Percentiles rank a stretch among this genome's conserved stretches.
Conservation (phyloP, 257 asterid species). For the Solanum sejunctum region DNA sequence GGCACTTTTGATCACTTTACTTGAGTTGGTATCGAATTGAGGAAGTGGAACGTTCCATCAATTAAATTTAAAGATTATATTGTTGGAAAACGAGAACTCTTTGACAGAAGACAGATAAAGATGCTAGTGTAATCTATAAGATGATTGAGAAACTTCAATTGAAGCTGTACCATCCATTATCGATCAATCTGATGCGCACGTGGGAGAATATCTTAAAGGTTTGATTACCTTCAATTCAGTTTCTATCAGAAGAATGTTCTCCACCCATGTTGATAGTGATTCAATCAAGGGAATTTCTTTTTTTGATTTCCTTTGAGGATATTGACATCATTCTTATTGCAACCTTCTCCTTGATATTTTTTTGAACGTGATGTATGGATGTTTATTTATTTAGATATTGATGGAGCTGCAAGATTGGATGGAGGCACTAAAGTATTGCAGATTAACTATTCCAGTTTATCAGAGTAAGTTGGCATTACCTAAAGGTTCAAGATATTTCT, state of each 20-base stretch:
- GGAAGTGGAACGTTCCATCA: neutral
- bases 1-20: neutral
- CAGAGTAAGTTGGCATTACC: constrained; percentile 39
- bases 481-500: neutral
- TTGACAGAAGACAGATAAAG: constrained; percentile 32
- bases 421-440: constrained; percentile 64
- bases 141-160: constrained; percentile 51
- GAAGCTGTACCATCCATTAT: constrained; percentile 49
- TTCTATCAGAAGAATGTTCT: neutral
- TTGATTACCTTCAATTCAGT: neutral
- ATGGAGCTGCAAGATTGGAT: constrained; percentile 79
- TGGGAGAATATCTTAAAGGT: constrained; percentile 84
- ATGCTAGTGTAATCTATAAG: constrained; percentile 43
- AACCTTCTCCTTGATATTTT: neutral
- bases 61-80: neutral
- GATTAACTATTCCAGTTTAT: constrained; percentile 55
- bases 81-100: neutral
- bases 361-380: neutral
- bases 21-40: neutral
- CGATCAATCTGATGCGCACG: constrained; percentile 64
- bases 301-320: neutral
- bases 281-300: neutral
- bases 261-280: neutral
- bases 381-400: constrained; percentile 24
- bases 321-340: neutral